A percentile compares a stretch with the other conserved stretches of the same genome.
phyloP scores from a whole-genome alignment of 1,139 yeast species.

The Geotrichum phurueaensis region DNA sequence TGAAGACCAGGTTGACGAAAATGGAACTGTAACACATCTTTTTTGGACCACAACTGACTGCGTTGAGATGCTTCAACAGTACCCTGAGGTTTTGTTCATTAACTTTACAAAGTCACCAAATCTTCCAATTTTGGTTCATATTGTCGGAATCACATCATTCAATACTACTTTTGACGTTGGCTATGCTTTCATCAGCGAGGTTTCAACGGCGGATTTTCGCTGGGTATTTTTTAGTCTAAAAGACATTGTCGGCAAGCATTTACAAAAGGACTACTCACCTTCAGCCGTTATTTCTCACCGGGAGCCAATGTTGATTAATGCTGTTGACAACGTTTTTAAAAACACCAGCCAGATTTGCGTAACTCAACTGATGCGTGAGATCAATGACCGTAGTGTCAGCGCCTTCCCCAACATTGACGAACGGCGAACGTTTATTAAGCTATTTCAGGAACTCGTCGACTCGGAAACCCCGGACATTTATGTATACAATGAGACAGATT shows the following conservation, averaged over 20 bases:
- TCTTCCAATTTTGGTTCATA: conserved; percentile 14
- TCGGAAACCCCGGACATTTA: conserved; percentile 19
- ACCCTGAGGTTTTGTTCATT: conserved; percentile 17
- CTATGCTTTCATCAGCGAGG: conserved; percentile 13
- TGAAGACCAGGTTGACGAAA: conserved; percentile 14
- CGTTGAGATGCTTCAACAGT: conserved; percentile 18
- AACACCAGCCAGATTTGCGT: conserved; percentile 17
- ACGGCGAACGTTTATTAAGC: conserved; percentile 8
- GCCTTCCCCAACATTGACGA: conserved; percentile 5
- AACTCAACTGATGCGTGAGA: conserved; percentile 16
- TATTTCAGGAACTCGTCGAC: conserved; percentile 16
- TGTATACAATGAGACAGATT: conserved; percentile 15
- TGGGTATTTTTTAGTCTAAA: conserved; percentile 16
- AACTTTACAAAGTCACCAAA: conserved; percentile 4
- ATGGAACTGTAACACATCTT: conserved; percentile 15
- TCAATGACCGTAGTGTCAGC: conserved; percentile 7
- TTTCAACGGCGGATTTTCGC: conserved; percentile 11
- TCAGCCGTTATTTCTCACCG: conserved; percentile 17
- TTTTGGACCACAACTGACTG: conserved; percentile 17
- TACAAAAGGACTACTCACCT: conserved; percentile 15
- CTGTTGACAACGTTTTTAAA: conserved; percentile 15
- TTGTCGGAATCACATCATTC: conserved; percentile 17
- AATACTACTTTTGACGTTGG: conserved; percentile 19
- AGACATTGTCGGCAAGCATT: conserved; percentile 10
- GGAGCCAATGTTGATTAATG: conserved; percentile 14